Conservation (phyloP, 1,284 basidiomycete species). For the Leccinum solheimii region DNA sequence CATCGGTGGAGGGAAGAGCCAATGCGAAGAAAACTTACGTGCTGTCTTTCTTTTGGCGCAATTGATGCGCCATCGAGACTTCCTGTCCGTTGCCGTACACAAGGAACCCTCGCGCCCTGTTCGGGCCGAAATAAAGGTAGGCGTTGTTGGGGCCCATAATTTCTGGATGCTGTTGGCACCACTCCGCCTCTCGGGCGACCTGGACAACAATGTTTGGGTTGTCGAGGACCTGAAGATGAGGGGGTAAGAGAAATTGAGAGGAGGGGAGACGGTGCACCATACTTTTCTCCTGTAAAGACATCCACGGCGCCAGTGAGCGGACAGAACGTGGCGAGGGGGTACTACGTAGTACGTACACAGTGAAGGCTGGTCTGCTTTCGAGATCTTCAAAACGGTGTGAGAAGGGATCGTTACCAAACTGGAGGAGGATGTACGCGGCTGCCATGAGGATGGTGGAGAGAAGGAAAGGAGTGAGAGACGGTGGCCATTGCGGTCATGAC, state of each 20-base stretch:
- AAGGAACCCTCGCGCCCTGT: constrained; percentile 56
- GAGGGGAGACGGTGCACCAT: background rate
- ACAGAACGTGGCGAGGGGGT: background rate
- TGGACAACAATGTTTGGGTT: constrained; percentile 62
- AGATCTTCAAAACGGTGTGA: constrained; percentile 60
- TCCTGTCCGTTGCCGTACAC: constrained; percentile 65
- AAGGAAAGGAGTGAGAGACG: constrained; percentile 19
- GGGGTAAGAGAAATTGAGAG: background rate
- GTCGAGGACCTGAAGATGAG: constrained; percentile 43
- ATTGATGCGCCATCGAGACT: constrained; percentile 54
- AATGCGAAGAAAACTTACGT: constrained; percentile 45
- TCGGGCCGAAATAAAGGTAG: constrained; percentile 71
- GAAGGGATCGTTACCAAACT: constrained; percentile 63
- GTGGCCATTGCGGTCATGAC: constrained; percentile 6
- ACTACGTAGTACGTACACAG: constrained; percentile 49
- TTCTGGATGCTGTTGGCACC: constrained; percentile 61
- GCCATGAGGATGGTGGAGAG: constrained; percentile 36
- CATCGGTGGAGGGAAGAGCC: background rate
- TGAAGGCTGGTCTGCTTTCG: constrained; percentile 62
- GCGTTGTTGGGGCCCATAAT: constrained; percentile 73
- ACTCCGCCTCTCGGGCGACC: constrained; percentile 59
- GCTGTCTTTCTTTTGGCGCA: constrained; percentile 61
- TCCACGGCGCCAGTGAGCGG: constrained; percentile 9
- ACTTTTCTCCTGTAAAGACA: constrained; percentile 18
- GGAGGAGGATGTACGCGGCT: constrained; percentile 51